These are phyloP conservation scores for Rhododendron mucronatum DNA, from an alignment of 148 eudicot species.

Conservation along the genomic window DNA sequence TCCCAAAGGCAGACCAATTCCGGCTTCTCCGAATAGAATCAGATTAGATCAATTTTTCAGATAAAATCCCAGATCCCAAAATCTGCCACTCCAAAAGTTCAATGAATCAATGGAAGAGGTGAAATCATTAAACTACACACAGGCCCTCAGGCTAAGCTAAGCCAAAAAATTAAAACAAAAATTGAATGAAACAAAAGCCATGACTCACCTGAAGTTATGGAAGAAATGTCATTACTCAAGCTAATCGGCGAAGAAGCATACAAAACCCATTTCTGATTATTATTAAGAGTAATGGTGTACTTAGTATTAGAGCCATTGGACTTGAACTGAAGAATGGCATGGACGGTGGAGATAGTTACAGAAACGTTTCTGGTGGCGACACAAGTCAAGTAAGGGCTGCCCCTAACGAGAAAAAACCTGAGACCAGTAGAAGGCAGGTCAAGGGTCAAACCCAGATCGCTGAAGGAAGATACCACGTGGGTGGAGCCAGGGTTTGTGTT, in stretches of 20 bases:
- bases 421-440: slow-evolving; percentile 64
- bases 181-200: background rate
- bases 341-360: slow-evolving; percentile 55
- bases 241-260: slow-evolving; percentile 58
- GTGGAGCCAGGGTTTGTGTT: slow-evolving; percentile 21
- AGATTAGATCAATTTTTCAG: background rate
- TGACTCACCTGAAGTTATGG: background rate
- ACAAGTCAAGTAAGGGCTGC: slow-evolving; percentile 79
- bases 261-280: slow-evolving; percentile 72
- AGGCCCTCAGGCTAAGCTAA: background rate
- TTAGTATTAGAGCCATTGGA: slow-evolving; percentile 50
- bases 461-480: slow-evolving; percentile 54
- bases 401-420: slow-evolving; percentile 68
- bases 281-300: slow-evolving; percentile 56
- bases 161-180: background rate
- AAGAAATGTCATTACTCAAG: slow-evolving; percentile 43
- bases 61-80: background rate
- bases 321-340: slow-evolving; percentile 52
- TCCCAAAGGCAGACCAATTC: background rate
- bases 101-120: no score
- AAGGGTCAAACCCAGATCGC: slow-evolving; percentile 70
- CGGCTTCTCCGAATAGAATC: background rate
- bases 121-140: background rate
- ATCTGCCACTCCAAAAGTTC: no score
- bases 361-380: slow-evolving; percentile 24